Percentiles rank a stretch among this genome's conserved stretches.
phyloP scores from a whole-genome alignment of 257 asterid species.

The Fraxinus quadrangulata region DNA sequence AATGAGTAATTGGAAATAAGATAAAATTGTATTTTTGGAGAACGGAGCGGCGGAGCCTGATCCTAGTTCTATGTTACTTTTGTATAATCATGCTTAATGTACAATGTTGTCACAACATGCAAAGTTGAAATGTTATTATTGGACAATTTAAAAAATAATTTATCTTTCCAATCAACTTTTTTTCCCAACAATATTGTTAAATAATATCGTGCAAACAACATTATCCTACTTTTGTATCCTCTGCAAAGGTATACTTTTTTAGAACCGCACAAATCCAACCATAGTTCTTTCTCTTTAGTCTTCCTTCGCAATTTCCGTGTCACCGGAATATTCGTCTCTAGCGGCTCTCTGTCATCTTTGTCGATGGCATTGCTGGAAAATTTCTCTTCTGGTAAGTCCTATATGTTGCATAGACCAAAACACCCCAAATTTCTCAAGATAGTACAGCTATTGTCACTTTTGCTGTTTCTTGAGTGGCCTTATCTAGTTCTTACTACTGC shows the following conservation, averaged over 20 bases:
- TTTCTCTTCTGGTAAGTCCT: background rate
- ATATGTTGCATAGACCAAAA: background rate
- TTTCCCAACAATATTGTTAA: no score
- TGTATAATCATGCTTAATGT: no score
- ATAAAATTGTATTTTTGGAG: no score
- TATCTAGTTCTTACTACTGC: background rate
- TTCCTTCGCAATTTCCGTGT: background rate
- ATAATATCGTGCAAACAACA: no score
- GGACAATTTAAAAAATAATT: no score
- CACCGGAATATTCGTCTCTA: background rate
- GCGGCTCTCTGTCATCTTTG: background rate
- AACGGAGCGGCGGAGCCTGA: no score
- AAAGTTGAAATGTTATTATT: no score
- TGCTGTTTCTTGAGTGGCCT: background rate
- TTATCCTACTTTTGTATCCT: background rate
- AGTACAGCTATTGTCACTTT: background rate
- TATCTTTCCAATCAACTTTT: no score
- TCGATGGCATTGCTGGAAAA: background rate
- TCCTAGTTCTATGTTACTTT: no score
- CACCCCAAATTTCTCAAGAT: background rate
- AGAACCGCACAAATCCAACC: background rate
- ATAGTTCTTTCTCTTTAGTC: background rate
- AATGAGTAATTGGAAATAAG: no score
- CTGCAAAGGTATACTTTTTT: background rate
- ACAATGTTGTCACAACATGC: no score